Base-by-base conservation (phyloP, 1,284 basidiomycete genomes). In the Fistulinella staudtii region DNA sequence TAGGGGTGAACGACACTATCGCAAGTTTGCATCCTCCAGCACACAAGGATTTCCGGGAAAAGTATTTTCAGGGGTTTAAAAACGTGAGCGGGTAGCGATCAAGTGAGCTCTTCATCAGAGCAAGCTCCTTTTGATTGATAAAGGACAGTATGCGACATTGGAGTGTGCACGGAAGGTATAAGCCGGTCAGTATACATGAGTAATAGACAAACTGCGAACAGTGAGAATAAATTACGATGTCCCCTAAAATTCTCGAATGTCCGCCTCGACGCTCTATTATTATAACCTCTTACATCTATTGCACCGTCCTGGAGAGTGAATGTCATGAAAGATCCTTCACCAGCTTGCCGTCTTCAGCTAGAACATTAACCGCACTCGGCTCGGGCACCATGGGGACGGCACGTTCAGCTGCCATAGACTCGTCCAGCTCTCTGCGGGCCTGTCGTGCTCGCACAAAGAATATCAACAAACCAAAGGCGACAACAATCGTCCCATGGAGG, bases 21-120 rank as follows among this genome's bases (percentile, higher is more conserved):
- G 59, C 56, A 14, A 50, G 38, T 3, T 51, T 42, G 3, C 81
- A 77, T 55, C 54, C 78, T 13, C 88, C 87, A 9, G 87, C 86
- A 1, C 87, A 90, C 60, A 82, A 77, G 55, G 80, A 86, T 56
- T 90, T 90, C 56, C 71, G 87, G 41, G 80, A 83, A 54, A 89
- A 89, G 55, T 90, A 89, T 58, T 90, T 90, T 55, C 77, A 81
- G 49, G 81, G 85, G 0, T 90, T 90, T 65, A 81, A 72, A 49
- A 76, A 74, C 50, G 57, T 43, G 8, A 42, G 35, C 6, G 51
- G 46, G 21, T 22, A 49, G 34, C 55, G 13, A 21, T 11, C 11
- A 3, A 13, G 11, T 5, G 28, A 5, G 14, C 14, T n/a, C n/a
- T n/a, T n/a, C n/a, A n/a, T n/a, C n/a, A n/a, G n/a, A n/a, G n/a